Conservation (phyloP, 441 rosid species). For the Gossypium davidsonii region DNA sequence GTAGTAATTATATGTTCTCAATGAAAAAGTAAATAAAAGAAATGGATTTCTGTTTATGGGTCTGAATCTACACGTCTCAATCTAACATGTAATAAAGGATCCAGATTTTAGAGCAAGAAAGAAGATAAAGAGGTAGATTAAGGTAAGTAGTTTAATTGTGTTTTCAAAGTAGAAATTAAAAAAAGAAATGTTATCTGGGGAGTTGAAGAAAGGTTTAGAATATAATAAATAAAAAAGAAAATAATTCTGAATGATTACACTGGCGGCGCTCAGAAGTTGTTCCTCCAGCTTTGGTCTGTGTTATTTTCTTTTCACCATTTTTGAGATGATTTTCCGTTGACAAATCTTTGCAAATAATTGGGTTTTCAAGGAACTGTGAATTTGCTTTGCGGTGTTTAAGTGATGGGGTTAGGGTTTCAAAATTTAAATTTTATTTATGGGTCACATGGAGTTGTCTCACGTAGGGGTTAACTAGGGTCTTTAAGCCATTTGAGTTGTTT, state of each 20-base stretch:
- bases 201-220: conserved; percentile 30
- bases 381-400: not conserved
- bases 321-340: conserved; percentile 1
- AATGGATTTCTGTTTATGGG: conserved; percentile 3
- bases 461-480: conserved; percentile 3
- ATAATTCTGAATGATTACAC: conserved; percentile 52
- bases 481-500: not conserved
- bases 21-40: not conserved
- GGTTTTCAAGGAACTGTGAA: not conserved
- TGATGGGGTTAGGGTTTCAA: conserved; percentile 29
- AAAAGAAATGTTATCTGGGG: conserved; percentile 16
- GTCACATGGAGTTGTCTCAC: conserved; percentile 48
- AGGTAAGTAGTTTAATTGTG: not conserved
- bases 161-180: not conserved
- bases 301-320: not conserved
- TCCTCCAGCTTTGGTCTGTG: conserved; percentile 37
- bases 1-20: not conserved
- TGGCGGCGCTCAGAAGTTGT: conserved; percentile 58
- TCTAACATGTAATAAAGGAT: conserved; percentile 20
- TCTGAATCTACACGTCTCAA: conserved; percentile 15
- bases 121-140: not conserved
- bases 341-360: not conserved
- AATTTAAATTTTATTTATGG: conserved; percentile 28
- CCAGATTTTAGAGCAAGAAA: conserved; percentile 9
- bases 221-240: too few relatives aligned